A percentile compares a stretch with the other conserved stretches of the same genome.
These are phyloP conservation scores for Epithele typhae DNA, from an alignment of 768 basidiomycete species.

Conservation along the genomic window DNA sequence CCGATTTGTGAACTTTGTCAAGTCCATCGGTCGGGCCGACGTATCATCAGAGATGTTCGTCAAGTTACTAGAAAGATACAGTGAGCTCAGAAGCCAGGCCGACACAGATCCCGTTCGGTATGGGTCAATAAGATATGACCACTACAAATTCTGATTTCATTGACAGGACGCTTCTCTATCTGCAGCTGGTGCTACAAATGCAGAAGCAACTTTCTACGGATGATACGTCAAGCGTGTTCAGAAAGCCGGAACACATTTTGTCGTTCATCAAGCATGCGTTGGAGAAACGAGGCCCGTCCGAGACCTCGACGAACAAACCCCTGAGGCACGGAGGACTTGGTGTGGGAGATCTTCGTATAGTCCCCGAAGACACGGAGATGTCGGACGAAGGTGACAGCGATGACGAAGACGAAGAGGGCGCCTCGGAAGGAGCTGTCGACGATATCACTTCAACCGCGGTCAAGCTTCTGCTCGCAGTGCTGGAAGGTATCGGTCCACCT, in stretches of 20 bases:
- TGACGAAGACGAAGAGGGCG: slow-evolving; percentile 49
- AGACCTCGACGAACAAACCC: not conserved
- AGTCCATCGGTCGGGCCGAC: slow-evolving; percentile 60
- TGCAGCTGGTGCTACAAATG: slow-evolving; percentile 82
- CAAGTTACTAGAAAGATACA: slow-evolving; percentile 66
- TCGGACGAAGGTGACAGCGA: slow-evolving; percentile 34
- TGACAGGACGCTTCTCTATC: slow-evolving; percentile 59
- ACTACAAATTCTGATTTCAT: not conserved
- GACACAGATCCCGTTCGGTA: slow-evolving; percentile 53
- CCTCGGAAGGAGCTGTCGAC: slow-evolving; percentile 40
- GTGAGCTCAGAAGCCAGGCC: slow-evolving; percentile 30
- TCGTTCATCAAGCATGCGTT: slow-evolving; percentile 79
- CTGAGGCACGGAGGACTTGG: slow-evolving; percentile 16
- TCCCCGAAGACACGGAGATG: slow-evolving; percentile 28
- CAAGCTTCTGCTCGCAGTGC: slow-evolving; percentile 74
- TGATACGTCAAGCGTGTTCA: slow-evolving; percentile 51
- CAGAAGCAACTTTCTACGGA: slow-evolving; percentile 61
- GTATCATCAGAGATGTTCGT: slow-evolving; percentile 74
- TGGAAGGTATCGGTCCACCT: slow-evolving; percentile 63
- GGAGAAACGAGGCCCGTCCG: slow-evolving; percentile 25
- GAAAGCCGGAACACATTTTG: slow-evolving; percentile 70
- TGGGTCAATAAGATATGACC: slow-evolving; percentile 8
- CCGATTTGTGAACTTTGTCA: slow-evolving; percentile 64
- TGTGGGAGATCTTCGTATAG: slow-evolving; percentile 34
- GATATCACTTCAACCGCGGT: slow-evolving; percentile 69